Base-by-base conservation (phyloP, 192 early-diverging fungal species). In the Coemansia sp. region DNA sequence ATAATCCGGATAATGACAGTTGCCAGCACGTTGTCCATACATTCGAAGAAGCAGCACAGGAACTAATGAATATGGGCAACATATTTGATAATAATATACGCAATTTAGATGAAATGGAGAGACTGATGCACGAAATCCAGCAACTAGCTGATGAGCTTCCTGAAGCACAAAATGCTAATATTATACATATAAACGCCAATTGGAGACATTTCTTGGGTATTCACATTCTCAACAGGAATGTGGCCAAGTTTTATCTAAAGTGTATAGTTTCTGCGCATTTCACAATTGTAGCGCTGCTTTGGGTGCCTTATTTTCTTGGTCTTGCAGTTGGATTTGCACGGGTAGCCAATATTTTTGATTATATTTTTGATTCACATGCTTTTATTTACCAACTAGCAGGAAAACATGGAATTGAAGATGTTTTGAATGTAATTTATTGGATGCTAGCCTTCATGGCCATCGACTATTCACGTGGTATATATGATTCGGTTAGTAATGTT, bases 301-400 rank as follows among this genome's bases (percentile, higher is more conserved):
- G 56, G 56, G 19, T 46, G 24, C 56, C 56, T 5, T 46, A 19
- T 45, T 38, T 21, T 0, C 7, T 44, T 31, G 56, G 56, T 45
- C 19, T 57, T 27, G 43, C 21, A 6, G 23, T 30, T 45, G 56
- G 28, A 45, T 45, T 18, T 31, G 7, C 42, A 16, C n/a, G 21
- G 19, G 16, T 45, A 21, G 35, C n/a, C n/a, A 27, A 6, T 28
- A 50, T 28, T 6, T n/a, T 50, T 50, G 48, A 6, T 7, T 29
- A 50, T 18, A 10, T 16, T 25, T 30, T 27, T n/a, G 25, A 50
- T 6, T 10, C 7, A 23, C 11, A 28, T 28, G 16, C 6, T 4
- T n/a, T n/a, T n/a, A 6, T 50, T 25, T 23, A 6, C 1, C 22
- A 29, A 19, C 24, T 24, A 1, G 28, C n/a, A 27, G 4, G 16